Conservation (phyloP, 345 rosid species). For the Clarkia xantiana region DNA sequence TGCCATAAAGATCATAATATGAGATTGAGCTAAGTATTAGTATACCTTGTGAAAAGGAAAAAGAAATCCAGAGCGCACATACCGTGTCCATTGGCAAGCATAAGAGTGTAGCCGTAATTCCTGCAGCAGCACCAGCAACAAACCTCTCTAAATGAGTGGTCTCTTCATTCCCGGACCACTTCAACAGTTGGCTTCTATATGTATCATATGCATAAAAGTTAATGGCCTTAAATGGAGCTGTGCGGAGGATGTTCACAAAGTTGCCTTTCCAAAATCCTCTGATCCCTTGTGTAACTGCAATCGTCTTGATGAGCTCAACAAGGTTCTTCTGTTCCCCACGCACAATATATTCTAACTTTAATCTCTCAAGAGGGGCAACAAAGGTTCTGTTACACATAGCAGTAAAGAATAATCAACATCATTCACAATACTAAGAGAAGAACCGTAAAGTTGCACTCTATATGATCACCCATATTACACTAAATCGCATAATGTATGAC, state of each 20-base stretch:
- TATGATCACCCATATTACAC: too few species aligned
- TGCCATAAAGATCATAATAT: too few species aligned
- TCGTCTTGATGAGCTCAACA: slow-evolving; percentile 41
- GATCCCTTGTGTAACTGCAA: slow-evolving; percentile 49
- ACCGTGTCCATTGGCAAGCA: slow-evolving; percentile 96
- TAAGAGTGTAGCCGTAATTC: slow-evolving; percentile 75
- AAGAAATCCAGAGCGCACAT: slow-evolving; percentile 18
- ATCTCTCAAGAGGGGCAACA: slow-evolving; percentile 83
- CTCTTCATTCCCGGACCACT: slow-evolving; percentile 52
- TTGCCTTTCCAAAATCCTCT: slow-evolving; percentile 97
- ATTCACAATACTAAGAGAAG: not conserved
- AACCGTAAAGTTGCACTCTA: not conserved
- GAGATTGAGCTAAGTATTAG: not conserved
- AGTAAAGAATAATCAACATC: not conserved
- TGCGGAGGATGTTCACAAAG: slow-evolving; percentile 74
- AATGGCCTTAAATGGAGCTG: slow-evolving; percentile 91
- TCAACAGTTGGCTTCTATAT: slow-evolving; percentile 53
- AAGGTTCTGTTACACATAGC: slow-evolving; percentile 37
- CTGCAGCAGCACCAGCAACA: slow-evolving; percentile 88
- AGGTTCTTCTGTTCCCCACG: slow-evolving; percentile 64
- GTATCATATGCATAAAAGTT: slow-evolving; percentile 88
- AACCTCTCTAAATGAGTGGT: slow-evolving; percentile 76
- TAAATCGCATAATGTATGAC: too few species aligned
- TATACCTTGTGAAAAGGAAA: not conserved
- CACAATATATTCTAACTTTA: slow-evolving; percentile 76